phyloP scores from a whole-genome alignment of 345 rosid genomes.

The Aurinia saxatilis region DNA sequence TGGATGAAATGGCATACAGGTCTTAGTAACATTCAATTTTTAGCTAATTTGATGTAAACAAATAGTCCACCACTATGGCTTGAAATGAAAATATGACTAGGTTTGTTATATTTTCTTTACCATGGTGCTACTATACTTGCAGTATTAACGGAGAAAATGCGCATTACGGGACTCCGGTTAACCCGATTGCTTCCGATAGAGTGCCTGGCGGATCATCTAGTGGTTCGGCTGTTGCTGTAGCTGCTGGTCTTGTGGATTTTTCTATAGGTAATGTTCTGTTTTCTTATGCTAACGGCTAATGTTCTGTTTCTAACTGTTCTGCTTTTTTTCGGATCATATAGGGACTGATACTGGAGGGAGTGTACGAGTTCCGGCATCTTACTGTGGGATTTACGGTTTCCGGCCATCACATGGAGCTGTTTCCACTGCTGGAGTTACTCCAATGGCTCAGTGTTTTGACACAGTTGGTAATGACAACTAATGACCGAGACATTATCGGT shows the following conservation, averaged over 20 bases:
- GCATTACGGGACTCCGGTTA: conserved; percentile 81
- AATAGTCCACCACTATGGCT: no score
- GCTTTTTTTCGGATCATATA: conserved; percentile 18
- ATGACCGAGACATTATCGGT: not conserved
- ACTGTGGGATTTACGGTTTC: conserved; percentile 72
- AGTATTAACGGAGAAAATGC: conserved; percentile 81
- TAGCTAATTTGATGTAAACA: no score
- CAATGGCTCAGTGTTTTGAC: conserved; percentile 88
- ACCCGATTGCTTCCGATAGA: conserved; percentile 67
- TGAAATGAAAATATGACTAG: no score
- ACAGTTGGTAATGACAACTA: conserved; percentile 64
- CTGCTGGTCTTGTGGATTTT: conserved; percentile 77
- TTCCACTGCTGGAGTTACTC: conserved; percentile 58
- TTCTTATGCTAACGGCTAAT: no score
- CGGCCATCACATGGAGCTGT: conserved; percentile 64
- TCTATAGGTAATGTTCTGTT: conserved; percentile 15
- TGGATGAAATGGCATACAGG: conserved; percentile 99
- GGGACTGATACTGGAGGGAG: conserved; percentile 97
- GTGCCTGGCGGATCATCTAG: conserved; percentile 96
- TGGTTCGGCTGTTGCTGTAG: conserved; percentile 96
- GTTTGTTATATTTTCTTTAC: conserved; percentile 9
- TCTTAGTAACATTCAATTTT: not conserved
- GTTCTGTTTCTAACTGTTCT: not conserved
- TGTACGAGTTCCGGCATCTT: conserved; percentile 78
- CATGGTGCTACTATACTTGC: conserved; percentile 12